These are phyloP conservation scores for Annulohypoxylon bovei DNA, from an alignment of 495 filamentous ascomycete species.

Conservation along the genomic window DNA sequence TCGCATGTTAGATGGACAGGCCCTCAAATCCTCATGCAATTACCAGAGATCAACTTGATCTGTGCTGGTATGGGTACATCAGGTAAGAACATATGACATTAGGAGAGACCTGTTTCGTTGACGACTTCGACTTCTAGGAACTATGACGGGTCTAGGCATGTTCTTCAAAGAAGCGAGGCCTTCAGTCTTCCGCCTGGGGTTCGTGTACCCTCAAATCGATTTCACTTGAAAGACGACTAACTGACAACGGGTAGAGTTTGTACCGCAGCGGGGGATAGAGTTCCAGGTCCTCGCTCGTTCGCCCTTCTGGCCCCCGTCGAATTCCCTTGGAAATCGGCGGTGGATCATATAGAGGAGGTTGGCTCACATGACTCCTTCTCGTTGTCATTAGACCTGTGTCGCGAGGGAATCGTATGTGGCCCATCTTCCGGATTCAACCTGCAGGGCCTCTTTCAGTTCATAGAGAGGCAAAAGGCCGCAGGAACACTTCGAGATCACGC, in stretches of 20 bases:
- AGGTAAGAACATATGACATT: conserved; percentile 28
- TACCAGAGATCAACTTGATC: conserved; percentile 67
- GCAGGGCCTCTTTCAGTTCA: conserved; percentile 62
- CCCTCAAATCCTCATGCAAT: conserved; percentile 65
- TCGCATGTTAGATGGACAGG: conserved; percentile 70
- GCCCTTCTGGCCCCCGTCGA: conserved; percentile 61
- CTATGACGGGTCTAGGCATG: conserved; percentile 63
- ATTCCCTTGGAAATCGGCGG: conserved; percentile 66
- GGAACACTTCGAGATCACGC: conserved; percentile 57
- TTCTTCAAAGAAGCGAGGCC: conserved; percentile 65
- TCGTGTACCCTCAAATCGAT: neutral
- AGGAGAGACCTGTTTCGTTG: neutral
- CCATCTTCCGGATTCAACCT: conserved; percentile 70
- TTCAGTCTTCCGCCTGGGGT: conserved; percentile 58
- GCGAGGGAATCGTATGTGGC: conserved; percentile 67
- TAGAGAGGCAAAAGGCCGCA: conserved; percentile 58
- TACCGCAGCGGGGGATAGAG: conserved; percentile 64
- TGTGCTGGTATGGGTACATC: conserved; percentile 67
- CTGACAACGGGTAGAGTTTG: conserved; percentile 55
- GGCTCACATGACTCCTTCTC: conserved; percentile 63
- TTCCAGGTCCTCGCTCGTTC: conserved; percentile 66
- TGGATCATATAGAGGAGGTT: conserved; percentile 65
- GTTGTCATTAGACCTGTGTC: conserved; percentile 63
- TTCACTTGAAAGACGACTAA: neutral
- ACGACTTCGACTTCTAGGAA: conserved; percentile 46